Evolutionary conservation across 176 grass and related monocot species (phyloP).

Genomic region (Aechmea fasciata): DNA sequence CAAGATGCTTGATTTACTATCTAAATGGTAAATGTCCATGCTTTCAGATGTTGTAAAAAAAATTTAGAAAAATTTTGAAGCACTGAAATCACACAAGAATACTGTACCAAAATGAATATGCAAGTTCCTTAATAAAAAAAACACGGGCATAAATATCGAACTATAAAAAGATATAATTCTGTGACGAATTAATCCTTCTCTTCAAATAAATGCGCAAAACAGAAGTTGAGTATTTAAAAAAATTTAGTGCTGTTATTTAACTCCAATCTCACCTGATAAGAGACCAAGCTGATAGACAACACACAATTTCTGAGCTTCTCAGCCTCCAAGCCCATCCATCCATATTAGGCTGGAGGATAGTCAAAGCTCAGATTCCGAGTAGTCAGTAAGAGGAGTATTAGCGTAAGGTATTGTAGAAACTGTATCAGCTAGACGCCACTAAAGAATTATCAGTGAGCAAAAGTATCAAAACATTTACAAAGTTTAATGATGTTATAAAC

Average conservation of each 20-base stretch:
- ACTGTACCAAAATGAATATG: too few relatives aligned
- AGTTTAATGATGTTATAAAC: background rate
- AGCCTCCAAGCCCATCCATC: background rate
- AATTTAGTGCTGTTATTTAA: constrained; percentile 14
- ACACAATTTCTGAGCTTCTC: constrained; percentile 12
- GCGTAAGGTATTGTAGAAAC: background rate
- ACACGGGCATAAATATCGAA: background rate
- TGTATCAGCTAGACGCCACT: background rate
- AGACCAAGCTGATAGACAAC: constrained; percentile 15
- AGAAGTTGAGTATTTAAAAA: background rate
- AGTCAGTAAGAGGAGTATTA: background rate
- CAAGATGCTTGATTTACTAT: too few relatives aligned
- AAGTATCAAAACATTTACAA: background rate
- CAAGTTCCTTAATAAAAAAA: too few relatives aligned
- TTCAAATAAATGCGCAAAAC: background rate
- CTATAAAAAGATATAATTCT: background rate
- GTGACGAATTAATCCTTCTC: background rate
- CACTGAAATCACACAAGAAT: too few relatives aligned
- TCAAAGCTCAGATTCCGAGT: background rate
- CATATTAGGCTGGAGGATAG: background rate
- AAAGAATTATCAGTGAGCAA: background rate
- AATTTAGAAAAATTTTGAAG: too few relatives aligned
- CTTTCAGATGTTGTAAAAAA: too few relatives aligned
- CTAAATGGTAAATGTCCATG: too few relatives aligned
- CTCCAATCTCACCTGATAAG: constrained; percentile 9